Conservation (phyloP, 306 rosid species). For the Datisca glomerata region DNA sequence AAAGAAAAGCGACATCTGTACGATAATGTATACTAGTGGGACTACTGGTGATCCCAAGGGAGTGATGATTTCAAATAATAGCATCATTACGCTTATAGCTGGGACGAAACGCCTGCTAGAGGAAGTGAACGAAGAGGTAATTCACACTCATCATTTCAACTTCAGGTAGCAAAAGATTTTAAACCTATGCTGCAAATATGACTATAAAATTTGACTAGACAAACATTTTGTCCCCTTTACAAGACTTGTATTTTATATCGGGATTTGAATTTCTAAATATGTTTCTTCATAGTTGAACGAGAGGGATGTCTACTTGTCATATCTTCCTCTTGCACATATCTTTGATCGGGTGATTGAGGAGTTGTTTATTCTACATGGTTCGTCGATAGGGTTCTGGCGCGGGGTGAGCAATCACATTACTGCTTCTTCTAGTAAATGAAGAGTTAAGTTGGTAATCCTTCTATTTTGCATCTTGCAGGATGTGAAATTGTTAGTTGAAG, state of each 20-base stretch:
- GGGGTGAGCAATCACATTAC: conserved; percentile 52
- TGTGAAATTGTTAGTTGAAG: conserved; percentile 79
- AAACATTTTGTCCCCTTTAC: no score
- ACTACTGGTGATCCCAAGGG: conserved; percentile 99
- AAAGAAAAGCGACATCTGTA: conserved; percentile 65
- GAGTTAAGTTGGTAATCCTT: conserved; percentile 10
- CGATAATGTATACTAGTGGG: conserved; percentile 97
- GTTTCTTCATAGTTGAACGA: conserved; percentile 37
- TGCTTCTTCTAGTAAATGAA: conserved; percentile 4
- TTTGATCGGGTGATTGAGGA: conserved; percentile 97
- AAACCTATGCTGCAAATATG: neutral
- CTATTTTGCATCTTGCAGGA: conserved; percentile 43
- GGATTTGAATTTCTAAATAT: neutral
- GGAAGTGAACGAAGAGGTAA: conserved; percentile 54
- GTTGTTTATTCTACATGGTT: conserved; percentile 75
- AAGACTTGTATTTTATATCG: no score
- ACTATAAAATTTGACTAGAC: conserved; percentile 5
- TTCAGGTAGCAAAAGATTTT: neutral
- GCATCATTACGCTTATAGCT: conserved; percentile 66
- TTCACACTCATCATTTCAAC: conserved; percentile 11
- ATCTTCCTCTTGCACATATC: conserved; percentile 92
- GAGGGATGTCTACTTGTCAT: conserved; percentile 75
- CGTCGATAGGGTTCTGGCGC: conserved; percentile 95
- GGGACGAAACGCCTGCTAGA: conserved; percentile 58
- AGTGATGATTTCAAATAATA: conserved; percentile 72